Evolutionary conservation across 2,329 filamentous ascomycete genomes (phyloP).

Genomic region (Paramyrothecium roridum): DNA sequence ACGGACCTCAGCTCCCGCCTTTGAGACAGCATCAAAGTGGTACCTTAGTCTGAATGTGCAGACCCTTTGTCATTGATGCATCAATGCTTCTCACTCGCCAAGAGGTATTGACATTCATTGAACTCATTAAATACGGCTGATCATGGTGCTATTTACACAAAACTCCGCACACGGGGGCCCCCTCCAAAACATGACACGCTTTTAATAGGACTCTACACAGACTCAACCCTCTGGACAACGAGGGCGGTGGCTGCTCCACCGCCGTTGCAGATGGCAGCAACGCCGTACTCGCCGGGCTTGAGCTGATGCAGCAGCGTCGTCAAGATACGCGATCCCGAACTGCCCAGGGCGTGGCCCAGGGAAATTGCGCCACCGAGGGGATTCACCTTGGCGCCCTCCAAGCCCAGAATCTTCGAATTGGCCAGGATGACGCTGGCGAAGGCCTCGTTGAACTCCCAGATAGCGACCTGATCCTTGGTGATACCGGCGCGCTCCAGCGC

Average conservation of each 20-base stretch:
- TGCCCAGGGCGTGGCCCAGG: constrained; percentile 86
- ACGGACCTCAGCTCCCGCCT: too few species aligned
- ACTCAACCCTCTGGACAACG: constrained; percentile 80
- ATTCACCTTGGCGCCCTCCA: constrained; percentile 79
- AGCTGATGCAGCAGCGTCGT: constrained; percentile 89
- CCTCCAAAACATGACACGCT: neutral
- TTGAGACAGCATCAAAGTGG: too few species aligned
- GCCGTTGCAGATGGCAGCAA: constrained; percentile 95
- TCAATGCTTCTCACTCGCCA: neutral
- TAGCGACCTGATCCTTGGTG: constrained; percentile 82
- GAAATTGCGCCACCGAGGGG: constrained; percentile 88
- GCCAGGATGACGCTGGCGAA: constrained; percentile 95
- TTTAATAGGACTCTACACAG: constrained; percentile 32
- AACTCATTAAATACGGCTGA: neutral
- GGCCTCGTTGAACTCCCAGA: constrained; percentile 99
- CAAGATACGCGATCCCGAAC: constrained; percentile 87
- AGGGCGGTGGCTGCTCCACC: constrained; percentile 89
- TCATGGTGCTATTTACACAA: neutral
- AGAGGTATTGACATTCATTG: neutral
- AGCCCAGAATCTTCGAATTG: constrained; percentile 85
- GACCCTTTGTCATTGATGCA: neutral
- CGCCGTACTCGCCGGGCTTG: constrained; percentile 88
- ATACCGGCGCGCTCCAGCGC: constrained; percentile 87
- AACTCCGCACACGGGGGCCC: neutral
- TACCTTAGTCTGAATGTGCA: too few species aligned